These are phyloP conservation scores for Nepenthes alata DNA, from an alignment of 179 eudicot genomes.

Conservation along the genomic window DNA sequence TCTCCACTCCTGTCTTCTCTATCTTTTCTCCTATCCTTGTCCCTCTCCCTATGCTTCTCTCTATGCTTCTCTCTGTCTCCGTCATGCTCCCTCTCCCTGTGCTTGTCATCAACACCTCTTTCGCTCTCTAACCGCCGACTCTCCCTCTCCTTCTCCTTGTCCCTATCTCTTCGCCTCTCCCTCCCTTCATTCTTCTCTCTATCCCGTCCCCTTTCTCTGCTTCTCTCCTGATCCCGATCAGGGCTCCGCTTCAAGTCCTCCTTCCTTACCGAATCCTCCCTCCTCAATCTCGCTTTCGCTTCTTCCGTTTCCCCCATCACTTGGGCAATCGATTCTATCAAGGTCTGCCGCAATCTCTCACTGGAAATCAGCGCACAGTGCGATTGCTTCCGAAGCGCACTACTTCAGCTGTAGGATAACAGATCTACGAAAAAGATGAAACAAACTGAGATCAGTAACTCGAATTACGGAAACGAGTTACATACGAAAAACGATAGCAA, in stretches of 20 bases:
- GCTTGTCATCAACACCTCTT: slow-evolving; percentile 40
- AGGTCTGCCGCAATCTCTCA: too few relatives aligned
- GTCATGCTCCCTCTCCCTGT: slow-evolving; percentile 15
- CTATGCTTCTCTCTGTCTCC: slow-evolving; percentile 11
- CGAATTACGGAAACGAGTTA: not conserved
- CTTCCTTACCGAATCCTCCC: slow-evolving; percentile 27
- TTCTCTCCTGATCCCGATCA: slow-evolving; percentile 15
- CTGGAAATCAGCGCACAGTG: too few relatives aligned
- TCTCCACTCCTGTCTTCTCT: slow-evolving; percentile 14
- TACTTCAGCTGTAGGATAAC: too few relatives aligned
- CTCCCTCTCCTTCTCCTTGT: slow-evolving; percentile 25
- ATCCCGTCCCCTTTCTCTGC: slow-evolving; percentile 21
- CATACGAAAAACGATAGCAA: not conserved
- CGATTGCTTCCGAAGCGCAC: too few relatives aligned
- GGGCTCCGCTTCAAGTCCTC: slow-evolving; percentile 42
- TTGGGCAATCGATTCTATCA: not conserved
- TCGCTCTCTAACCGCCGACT: slow-evolving; percentile 28
- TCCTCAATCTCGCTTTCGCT: slow-evolving; percentile 40
- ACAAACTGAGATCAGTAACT: not conserved
- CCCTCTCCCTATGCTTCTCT: slow-evolving; percentile 13
- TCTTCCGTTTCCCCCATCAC: slow-evolving; percentile 42
- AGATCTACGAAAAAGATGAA: not conserved
- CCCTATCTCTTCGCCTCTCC: slow-evolving; percentile 17
- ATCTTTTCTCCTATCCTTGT: slow-evolving; percentile 16
- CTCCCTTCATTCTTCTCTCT: slow-evolving; percentile 28